Percentiles rank a stretch among this genome's conserved stretches.
These are phyloP conservation scores for Fistulinella cinereoalba DNA, from an alignment of 1,284 basidiomycete genomes.

Conservation along the genomic window DNA sequence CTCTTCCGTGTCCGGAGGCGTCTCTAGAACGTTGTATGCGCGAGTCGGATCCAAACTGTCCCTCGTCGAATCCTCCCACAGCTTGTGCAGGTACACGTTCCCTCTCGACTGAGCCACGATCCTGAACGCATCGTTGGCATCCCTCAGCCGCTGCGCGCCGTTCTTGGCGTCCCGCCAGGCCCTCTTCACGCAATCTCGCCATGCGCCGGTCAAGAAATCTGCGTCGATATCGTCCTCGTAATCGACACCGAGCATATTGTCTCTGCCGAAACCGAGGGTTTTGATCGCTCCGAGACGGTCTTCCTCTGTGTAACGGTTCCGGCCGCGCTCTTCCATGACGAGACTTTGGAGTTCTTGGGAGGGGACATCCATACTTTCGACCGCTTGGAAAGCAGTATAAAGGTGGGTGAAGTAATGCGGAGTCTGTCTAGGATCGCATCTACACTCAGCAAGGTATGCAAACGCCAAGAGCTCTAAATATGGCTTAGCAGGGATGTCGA, in stretches of 20 bases:
- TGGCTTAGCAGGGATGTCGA: conserved; percentile 3
- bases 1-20: conserved; percentile 71
- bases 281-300: conserved; percentile 48
- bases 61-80: conserved; percentile 54
- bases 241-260: conserved; percentile 57
- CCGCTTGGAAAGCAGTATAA: conserved; percentile 45
- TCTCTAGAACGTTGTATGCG: conserved; percentile 73
- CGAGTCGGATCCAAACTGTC: conserved; percentile 65
- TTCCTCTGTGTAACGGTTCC: conserved; percentile 59
- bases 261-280: conserved; percentile 63
- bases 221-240: conserved; percentile 67
- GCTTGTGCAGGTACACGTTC: conserved; percentile 45
- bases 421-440: conserved; percentile 68
- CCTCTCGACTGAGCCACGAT: conserved; percentile 60
- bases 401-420: conserved; percentile 60
- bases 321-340: conserved; percentile 54
- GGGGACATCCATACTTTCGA: conserved; percentile 45
- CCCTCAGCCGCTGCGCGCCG: conserved; percentile 43
- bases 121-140: conserved; percentile 62
- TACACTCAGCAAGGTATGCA: conserved; percentile 73
- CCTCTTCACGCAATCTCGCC: conserved; percentile 58
- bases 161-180: conserved; percentile 55
- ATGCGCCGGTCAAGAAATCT: conserved; percentile 64
- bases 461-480: conserved; percentile 64
- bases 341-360: conserved; percentile 52